phyloP scores from a whole-genome alignment of 2,329 filamentous ascomycete genomes.

The Lanzia echinophila region DNA sequence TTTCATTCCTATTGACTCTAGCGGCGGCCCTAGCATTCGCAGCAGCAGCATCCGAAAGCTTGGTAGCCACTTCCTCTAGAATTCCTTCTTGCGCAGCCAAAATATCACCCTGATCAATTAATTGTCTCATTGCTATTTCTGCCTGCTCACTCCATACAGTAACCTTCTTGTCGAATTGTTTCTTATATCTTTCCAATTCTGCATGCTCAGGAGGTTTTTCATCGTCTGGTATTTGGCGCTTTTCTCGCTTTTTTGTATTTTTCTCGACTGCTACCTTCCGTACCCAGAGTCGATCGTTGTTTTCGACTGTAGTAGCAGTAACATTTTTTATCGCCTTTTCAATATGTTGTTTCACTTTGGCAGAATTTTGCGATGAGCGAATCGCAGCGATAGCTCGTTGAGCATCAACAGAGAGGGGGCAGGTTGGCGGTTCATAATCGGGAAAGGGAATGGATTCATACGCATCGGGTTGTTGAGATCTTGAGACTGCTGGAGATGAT shows the following conservation, averaged over 20 bases:
- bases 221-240: slow-evolving; percentile 28
- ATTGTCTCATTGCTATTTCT: slow-evolving; percentile 49
- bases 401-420: slow-evolving; percentile 42
- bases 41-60: slow-evolving; percentile 18
- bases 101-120: slow-evolving; percentile 49
- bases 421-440: slow-evolving; percentile 45
- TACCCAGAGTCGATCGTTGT: slow-evolving; percentile 46
- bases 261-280: slow-evolving; percentile 21
- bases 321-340: slow-evolving; percentile 40
- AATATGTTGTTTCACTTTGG: slow-evolving; percentile 42
- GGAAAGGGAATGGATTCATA: slow-evolving; percentile 32
- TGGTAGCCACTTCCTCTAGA: slow-evolving; percentile 29
- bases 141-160: slow-evolving; percentile 45
- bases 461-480: slow-evolving; percentile 11
- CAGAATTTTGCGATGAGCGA: slow-evolving; percentile 34
- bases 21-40: no score
- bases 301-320: slow-evolving; percentile 41
- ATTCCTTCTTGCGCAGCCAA: slow-evolving; percentile 29
- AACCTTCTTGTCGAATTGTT: slow-evolving; percentile 39
- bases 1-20: slow-evolving; percentile 8
- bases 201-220: slow-evolving; percentile 31
- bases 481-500: slow-evolving; percentile 18
- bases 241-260: slow-evolving; percentile 23
- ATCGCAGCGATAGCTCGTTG: slow-evolving; percentile 42
- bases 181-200: slow-evolving; percentile 35